Conservation (phyloP, 2,329 filamentous ascomycete genomes). For the Verticillium klebahnii region DNA sequence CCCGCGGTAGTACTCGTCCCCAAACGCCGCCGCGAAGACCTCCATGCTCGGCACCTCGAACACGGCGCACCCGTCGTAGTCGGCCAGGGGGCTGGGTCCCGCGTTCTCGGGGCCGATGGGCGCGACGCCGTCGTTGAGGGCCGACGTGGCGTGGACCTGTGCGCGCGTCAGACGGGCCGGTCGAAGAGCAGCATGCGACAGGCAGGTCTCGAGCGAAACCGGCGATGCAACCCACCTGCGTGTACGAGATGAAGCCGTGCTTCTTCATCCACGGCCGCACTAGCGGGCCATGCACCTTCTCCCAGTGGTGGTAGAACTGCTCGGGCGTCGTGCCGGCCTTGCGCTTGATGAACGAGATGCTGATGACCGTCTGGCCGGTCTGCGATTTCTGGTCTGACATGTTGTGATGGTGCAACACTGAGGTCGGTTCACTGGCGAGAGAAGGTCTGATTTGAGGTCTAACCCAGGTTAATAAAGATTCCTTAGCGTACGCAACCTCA, state of each 20-base stretch:
- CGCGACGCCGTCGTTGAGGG: conserved; percentile 15
- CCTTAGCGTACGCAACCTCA: not conserved
- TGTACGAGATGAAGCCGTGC: conserved; percentile 25
- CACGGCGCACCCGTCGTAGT: conserved; percentile 24
- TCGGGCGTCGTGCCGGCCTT: conserved; percentile 20
- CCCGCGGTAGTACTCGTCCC: conserved; percentile 23
- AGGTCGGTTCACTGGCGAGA: not conserved
- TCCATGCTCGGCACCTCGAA: conserved; percentile 22
- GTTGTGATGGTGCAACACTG: not conserved
- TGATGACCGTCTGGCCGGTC: conserved; percentile 5
- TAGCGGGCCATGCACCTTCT: conserved; percentile 24
- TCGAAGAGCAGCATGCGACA: not conserved
- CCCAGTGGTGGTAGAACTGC: conserved; percentile 29
- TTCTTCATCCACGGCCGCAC: conserved; percentile 27
- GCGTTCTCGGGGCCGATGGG: conserved; percentile 13
- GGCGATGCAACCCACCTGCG: conserved; percentile 17
- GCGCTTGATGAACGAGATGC: conserved; percentile 20
- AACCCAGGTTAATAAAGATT: not conserved
- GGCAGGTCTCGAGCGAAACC: not conserved
- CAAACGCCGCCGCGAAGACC: conserved; percentile 20
- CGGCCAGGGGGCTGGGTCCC: conserved; percentile 10
- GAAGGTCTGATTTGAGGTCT: too few relatives aligned
- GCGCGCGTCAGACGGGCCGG: not conserved
- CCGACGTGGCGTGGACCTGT: conserved; percentile 19
- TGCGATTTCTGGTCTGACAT: not conserved